These are phyloP conservation scores for Cucurbita ficifolia DNA, from an alignment of 306 rosid genomes.

Conservation along the genomic window DNA sequence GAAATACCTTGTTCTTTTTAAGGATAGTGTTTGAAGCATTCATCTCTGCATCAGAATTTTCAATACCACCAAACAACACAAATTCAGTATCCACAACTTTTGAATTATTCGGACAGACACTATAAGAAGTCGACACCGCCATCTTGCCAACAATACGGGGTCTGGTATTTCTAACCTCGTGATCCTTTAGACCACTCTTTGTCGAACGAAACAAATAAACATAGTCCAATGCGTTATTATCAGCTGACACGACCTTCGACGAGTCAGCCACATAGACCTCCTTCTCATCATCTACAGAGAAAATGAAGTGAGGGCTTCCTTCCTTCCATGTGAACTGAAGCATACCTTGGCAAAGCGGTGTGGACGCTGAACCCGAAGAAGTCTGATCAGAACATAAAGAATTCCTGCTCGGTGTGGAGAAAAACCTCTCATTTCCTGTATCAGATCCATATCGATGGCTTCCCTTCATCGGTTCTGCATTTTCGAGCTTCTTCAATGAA, in stretches of 20 bases:
- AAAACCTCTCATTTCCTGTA: slow-evolving; percentile 2
- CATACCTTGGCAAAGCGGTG: slow-evolving; percentile 62
- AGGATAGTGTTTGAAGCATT: slow-evolving; percentile 25
- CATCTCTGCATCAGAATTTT: slow-evolving; percentile 28
- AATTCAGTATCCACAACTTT: slow-evolving; percentile 57
- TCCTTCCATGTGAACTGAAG: slow-evolving; percentile 81
- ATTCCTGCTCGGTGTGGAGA: slow-evolving; percentile 32
- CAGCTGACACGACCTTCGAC: slow-evolving; percentile 29
- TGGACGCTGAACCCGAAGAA: slow-evolving; percentile 26
- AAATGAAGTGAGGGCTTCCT: slow-evolving; percentile 68
- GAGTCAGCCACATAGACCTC: slow-evolving; percentile 55
- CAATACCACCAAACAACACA: slow-evolving; percentile 42
- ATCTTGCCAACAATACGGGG: slow-evolving; percentile 63
- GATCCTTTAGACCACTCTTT: slow-evolving; percentile 43
- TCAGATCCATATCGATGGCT: slow-evolving; percentile 21
- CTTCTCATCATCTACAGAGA: slow-evolving; percentile 61
- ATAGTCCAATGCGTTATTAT: slow-evolving; percentile 40
- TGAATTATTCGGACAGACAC: slow-evolving; percentile 42
- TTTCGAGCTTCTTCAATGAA: slow-evolving; percentile 29
- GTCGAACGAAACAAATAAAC: slow-evolving; percentile 50
- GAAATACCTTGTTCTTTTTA: slow-evolving; percentile 48
- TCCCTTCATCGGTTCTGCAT: slow-evolving; percentile 15
- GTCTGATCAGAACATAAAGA: slow-evolving; percentile 40
- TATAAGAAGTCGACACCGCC: slow-evolving; percentile 56
- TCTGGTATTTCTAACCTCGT: slow-evolving; percentile 14